These are phyloP conservation scores for Starmerella etchellsii DNA, from an alignment of 805 yeast species.

Conservation along the genomic window DNA sequence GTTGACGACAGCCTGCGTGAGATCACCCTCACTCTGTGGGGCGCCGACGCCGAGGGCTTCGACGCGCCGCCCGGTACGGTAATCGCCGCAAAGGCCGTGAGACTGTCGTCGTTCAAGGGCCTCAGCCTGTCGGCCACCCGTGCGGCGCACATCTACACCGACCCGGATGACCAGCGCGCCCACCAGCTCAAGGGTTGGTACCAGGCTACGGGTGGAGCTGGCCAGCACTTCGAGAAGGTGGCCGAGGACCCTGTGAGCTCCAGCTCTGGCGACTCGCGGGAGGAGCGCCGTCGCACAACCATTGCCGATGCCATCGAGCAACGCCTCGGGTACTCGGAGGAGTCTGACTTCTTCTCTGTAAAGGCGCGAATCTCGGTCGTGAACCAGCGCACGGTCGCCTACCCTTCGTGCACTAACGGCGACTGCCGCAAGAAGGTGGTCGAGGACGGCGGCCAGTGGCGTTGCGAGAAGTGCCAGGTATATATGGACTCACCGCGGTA, in stretches of 20 bases:
- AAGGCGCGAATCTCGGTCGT: slow-evolving; percentile 65
- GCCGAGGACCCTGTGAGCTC: slow-evolving; percentile 19
- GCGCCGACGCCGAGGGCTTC: slow-evolving; percentile 70
- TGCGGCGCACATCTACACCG: slow-evolving; percentile 58
- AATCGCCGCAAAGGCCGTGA: slow-evolving; percentile 83
- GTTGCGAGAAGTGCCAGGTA: slow-evolving; percentile 83
- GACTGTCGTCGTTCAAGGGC: slow-evolving; percentile 80
- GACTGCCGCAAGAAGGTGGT: slow-evolving; percentile 76
- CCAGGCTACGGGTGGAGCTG: slow-evolving; percentile 41
- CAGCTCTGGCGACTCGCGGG: slow-evolving; percentile 43
- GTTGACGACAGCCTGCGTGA: slow-evolving; percentile 77
- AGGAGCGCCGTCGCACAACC: slow-evolving; percentile 37
- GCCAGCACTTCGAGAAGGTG: slow-evolving; percentile 3
- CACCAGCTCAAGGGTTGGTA: slow-evolving; percentile 89
- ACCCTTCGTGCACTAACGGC: slow-evolving; percentile 74
- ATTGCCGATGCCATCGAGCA: not conserved
- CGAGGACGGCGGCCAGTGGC: slow-evolving; percentile 64
- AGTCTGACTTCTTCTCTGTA: slow-evolving; percentile 62
- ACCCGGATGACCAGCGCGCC: slow-evolving; percentile 85
- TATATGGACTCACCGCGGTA: slow-evolving; percentile 56
- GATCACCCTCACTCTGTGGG: slow-evolving; percentile 80
- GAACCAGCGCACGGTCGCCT: slow-evolving; percentile 64
- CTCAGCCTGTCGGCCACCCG: slow-evolving; percentile 69
- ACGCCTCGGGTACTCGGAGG: slow-evolving; percentile 35
- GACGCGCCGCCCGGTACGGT: slow-evolving; percentile 47